Evolutionary conservation across 352 stramenopile species (phyloP).

Genomic region (Globisporangium sylvaticum): DNA sequence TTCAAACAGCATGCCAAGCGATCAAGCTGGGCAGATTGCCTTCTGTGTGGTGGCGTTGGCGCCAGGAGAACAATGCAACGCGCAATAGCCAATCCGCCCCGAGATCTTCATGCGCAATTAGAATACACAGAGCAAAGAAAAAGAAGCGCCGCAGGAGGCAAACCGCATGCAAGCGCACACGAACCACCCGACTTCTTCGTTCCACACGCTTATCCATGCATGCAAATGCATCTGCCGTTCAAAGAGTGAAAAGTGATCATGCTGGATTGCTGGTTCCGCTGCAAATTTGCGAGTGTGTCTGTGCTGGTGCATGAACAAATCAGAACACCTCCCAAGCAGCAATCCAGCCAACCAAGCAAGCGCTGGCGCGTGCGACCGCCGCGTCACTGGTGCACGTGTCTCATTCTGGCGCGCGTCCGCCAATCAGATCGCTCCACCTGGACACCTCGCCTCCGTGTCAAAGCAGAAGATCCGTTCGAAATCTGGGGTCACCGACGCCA

Average conservation of each 20-base stretch:
- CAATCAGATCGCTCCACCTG: constrained; percentile 7
- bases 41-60: no score
- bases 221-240: no score
- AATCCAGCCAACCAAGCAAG: not conserved
- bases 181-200: no score
- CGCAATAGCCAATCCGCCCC: no score
- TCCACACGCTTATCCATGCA: no score
- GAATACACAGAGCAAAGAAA: no score
- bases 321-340: constrained; percentile 6
- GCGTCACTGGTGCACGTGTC: constrained; percentile 7
- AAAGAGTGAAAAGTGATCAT: not conserved
- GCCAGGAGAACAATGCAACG: no score
- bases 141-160: no score
- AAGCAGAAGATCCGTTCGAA: not conserved
- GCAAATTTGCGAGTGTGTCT: not conserved
- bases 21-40: no score
- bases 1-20: no score
- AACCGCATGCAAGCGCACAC: no score
- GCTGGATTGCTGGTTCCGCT: not conserved
- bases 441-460: not conserved
- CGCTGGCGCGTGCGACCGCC: not conserved
- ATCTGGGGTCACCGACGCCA: constrained; percentile 4
- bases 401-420: not conserved
- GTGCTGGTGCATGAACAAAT: constrained; percentile 3
- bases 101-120: no score